Conservation (phyloP, 768 basidiomycete species). For the Mrakia frigida region DNA sequence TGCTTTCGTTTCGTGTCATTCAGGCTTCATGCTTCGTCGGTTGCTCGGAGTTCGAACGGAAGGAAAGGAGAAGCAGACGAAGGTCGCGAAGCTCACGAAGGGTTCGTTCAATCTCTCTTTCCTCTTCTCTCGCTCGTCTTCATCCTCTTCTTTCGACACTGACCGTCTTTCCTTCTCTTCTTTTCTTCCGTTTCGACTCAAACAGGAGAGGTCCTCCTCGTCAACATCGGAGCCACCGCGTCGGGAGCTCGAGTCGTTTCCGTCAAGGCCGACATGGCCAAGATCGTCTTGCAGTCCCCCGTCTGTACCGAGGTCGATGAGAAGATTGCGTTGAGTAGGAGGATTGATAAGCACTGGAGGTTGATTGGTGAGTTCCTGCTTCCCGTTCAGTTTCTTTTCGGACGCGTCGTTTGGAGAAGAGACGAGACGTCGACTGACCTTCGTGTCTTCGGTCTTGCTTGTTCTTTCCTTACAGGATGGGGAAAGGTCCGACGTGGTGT, state of each 20-base stretch:
- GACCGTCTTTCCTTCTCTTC: background rate
- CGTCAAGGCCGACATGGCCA: constrained; percentile 90
- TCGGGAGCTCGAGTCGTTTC: constrained; percentile 91
- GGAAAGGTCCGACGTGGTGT: constrained; percentile 31
- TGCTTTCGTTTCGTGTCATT: constrained; percentile 7
- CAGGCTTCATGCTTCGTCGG: constrained; percentile 88
- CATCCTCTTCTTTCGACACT: background rate
- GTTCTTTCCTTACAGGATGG: constrained; percentile 10
- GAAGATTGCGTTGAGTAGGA: constrained; percentile 88
- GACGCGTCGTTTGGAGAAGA: background rate
- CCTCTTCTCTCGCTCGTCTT: too few relatives aligned
- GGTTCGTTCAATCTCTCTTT: constrained; percentile 15
- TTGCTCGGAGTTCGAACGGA: constrained; percentile 97
- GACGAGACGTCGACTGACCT: background rate
- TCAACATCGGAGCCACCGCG: constrained; percentile 97
- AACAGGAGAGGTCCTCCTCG: constrained; percentile 49
- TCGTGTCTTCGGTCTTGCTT: background rate
- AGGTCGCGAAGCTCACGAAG: constrained; percentile 45
- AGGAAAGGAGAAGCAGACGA: constrained; percentile 92
- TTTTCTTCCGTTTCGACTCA: background rate
- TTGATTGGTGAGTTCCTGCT: constrained; percentile 62
- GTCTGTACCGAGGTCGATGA: constrained; percentile 96
- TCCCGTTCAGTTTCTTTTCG: background rate
- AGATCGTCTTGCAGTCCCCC: constrained; percentile 87
- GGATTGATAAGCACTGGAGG: constrained; percentile 98